Evolutionary conservation across 2,329 filamentous ascomycete genomes (phyloP).

Genomic region (Pseudogymnoascus sp.): DNA sequence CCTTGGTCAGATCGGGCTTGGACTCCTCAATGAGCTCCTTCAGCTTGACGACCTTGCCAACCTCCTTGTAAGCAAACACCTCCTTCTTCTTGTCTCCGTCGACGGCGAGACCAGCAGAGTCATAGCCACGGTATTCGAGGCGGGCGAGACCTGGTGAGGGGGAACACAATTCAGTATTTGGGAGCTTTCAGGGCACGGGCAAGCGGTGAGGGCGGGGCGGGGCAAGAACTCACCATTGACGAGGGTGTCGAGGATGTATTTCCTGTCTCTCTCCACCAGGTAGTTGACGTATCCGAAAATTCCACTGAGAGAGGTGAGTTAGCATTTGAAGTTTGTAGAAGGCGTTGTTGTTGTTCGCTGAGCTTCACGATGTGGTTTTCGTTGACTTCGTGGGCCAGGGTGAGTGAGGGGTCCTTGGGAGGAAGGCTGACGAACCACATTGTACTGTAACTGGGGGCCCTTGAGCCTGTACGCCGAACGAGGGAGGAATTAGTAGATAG

Average conservation of each 20-base stretch:
- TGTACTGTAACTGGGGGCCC: not conserved
- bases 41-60: conserved; percentile 96
- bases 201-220: conserved; percentile 11
- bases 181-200: conserved; percentile 11
- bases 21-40: conserved; percentile 82
- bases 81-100: conserved; percentile 99
- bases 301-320: conserved; percentile 48
- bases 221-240: conserved; percentile 68
- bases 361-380: not conserved
- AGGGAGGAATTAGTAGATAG: not conserved
- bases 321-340: not conserved
- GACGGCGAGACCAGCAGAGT: conserved; percentile 90
- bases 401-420: not conserved
- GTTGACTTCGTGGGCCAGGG: not conserved
- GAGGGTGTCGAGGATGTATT: conserved; percentile 90
- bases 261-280: conserved; percentile 96
- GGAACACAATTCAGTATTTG: not conserved
- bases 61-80: conserved; percentile 96
- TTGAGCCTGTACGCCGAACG: not conserved
- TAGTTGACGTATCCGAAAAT: conserved; percentile 99
- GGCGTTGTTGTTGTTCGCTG: not conserved
- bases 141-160: conserved; percentile 66
- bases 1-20: conserved; percentile 78
- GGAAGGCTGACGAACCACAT: not conserved
- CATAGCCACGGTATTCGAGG: conserved; percentile 97